Percentiles rank a stretch among this genome's conserved stretches.
Evolutionary conservation across 495 filamentous ascomycete genomes (phyloP).

Genomic region (Barbatosphaeria neglecta): DNA sequence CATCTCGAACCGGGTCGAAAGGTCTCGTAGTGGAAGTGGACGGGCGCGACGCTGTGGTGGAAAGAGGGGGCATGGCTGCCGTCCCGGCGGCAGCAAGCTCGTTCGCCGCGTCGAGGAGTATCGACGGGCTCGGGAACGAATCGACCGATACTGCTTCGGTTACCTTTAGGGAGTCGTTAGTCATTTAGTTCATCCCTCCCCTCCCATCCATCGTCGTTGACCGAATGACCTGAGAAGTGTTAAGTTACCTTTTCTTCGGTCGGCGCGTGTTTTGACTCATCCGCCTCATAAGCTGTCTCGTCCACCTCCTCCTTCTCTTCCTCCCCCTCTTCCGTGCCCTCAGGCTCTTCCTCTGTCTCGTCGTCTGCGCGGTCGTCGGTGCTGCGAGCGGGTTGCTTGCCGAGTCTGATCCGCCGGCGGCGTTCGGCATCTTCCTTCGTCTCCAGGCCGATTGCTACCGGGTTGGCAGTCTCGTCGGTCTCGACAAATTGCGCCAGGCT

Average conservation of each 20-base stretch:
- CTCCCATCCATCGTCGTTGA: too few species aligned
- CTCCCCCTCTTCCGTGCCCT: not conserved
- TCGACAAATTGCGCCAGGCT: constrained; percentile 10
- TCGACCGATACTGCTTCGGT: too few species aligned
- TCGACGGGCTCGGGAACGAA: not conserved
- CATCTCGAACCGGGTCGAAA: constrained; percentile 37
- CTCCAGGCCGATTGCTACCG: constrained; percentile 20
- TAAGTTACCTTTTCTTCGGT: too few species aligned
- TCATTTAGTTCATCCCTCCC: too few species aligned
- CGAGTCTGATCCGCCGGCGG: too few species aligned
- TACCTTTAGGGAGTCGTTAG: too few species aligned
- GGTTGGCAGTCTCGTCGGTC: constrained; percentile 15
- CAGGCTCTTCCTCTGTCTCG: constrained; percentile 12
- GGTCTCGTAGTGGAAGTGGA: constrained; percentile 14
- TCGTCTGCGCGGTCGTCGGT: constrained; percentile 10
- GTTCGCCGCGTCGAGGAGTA: constrained; percentile 15
- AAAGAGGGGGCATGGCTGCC: not conserved
- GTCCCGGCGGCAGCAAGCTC: constrained; percentile 1
- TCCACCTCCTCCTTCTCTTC: not conserved
- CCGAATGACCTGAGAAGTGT: too few species aligned
- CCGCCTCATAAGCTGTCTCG: not conserved
- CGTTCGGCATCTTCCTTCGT: too few species aligned
- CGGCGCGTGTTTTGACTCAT: not conserved
- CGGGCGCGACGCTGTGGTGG: not conserved
- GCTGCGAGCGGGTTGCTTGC: too few species aligned